phyloP scores from a whole-genome alignment of 2,329 filamentous ascomycete genomes.

The Plenodomus biglobosus region DNA sequence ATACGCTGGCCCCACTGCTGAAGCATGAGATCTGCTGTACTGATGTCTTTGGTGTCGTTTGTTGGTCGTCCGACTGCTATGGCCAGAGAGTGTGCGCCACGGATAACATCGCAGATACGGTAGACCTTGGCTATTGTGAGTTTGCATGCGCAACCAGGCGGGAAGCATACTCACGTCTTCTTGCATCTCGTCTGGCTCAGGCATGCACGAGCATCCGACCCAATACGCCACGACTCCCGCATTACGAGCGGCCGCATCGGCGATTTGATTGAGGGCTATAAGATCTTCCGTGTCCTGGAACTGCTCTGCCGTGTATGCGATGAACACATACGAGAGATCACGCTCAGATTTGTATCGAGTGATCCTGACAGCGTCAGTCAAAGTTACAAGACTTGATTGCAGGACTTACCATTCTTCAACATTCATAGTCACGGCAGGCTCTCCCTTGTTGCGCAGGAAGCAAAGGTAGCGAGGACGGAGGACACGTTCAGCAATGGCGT shows the following conservation, averaged over 20 bases:
- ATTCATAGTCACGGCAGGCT: constrained; percentile 22
- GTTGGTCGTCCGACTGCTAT: constrained; percentile 45
- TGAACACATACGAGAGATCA: constrained; percentile 43
- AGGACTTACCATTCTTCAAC: constrained; percentile 30
- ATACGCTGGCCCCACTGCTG: constrained; percentile 50
- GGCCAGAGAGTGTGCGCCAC: constrained; percentile 47
- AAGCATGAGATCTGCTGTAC: constrained; percentile 36
- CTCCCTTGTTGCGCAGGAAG: constrained; percentile 25
- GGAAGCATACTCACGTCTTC: constrained; percentile 25
- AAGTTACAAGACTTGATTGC: background rate
- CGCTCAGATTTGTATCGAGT: constrained; percentile 21
- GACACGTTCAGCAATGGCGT: constrained; percentile 31
- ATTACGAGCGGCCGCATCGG: constrained; percentile 42
- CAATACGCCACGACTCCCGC: constrained; percentile 48
- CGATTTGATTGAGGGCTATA: constrained; percentile 39
- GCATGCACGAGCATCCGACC: constrained; percentile 50
- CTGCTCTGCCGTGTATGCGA: constrained; percentile 48
- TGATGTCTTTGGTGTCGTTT: constrained; percentile 21
- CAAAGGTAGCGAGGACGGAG: constrained; percentile 34
- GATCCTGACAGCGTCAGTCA: constrained; percentile 11
- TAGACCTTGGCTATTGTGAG: constrained; percentile 41
- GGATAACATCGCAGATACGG: constrained; percentile 51
- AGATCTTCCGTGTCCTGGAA: constrained; percentile 38
- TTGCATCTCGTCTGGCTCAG: constrained; percentile 35
- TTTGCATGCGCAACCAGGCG: background rate